Percentiles rank a stretch among this genome's conserved stretches.
Conservation (phyloP, 495 filamentous ascomycete species). For the Daldinia decipiens region DNA sequence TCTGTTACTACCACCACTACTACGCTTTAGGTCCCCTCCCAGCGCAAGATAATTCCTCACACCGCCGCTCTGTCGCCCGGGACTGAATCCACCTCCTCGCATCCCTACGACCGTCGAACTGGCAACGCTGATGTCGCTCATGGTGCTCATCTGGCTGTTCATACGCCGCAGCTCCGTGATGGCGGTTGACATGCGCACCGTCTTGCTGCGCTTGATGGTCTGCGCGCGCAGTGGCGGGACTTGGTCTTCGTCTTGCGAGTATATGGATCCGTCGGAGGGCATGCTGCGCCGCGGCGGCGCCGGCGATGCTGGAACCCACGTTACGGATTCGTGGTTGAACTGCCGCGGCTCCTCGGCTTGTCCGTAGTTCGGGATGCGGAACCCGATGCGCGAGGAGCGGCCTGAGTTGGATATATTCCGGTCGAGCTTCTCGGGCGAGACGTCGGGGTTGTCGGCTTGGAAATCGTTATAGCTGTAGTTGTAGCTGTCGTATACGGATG, state of each 20-base stretch:
- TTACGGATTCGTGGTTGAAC: conserved; percentile 1
- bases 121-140: conserved; percentile 44
- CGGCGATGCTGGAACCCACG: neutral
- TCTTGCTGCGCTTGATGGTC: conserved; percentile 20
- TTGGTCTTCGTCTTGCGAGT: conserved; percentile 45
- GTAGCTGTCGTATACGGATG: conserved; percentile 49
- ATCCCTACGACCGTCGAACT: conserved; percentile 48
- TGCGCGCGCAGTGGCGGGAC: conserved; percentile 36
- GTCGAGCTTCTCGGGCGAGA: neutral
- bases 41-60: conserved; percentile 48
- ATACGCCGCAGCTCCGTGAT: conserved; percentile 51
- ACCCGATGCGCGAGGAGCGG: conserved; percentile 17
- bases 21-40: conserved; percentile 19
- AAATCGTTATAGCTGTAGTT: conserved; percentile 22
- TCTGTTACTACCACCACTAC: neutral
- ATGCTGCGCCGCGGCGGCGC: conserved; percentile 25
- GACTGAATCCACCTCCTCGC: conserved; percentile 47
- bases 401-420: neutral
- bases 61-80: conserved; percentile 34
- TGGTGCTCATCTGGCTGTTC: conserved; percentile 49
- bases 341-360: neutral
- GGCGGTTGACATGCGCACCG: conserved; percentile 40
- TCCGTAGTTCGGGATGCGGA: conserved; percentile 21
- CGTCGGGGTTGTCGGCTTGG: neutral
- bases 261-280: conserved; percentile 39